phyloP scores from a whole-genome alignment of 441 rosid genomes.

The Viola pubescens region DNA sequence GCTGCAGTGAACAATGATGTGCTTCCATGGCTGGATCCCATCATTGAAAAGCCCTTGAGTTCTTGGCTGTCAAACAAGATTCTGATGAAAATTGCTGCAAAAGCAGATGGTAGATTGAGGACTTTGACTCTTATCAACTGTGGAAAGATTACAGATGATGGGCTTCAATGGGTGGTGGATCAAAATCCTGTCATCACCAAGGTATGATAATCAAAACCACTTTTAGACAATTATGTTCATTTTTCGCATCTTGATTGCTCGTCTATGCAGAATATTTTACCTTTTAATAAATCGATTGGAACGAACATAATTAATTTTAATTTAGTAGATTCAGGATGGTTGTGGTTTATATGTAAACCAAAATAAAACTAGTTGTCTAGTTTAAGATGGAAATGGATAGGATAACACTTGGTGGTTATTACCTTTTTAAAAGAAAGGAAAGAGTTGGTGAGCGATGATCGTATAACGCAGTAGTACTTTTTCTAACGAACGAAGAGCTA shows the following conservation, averaged over 20 bases:
- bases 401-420: conserved; percentile 4
- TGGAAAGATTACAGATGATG: conserved; percentile 52
- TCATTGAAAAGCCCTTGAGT: conserved; percentile 48
- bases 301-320: background rate
- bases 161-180: conserved; percentile 49
- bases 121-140: conserved; percentile 63
- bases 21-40: conserved; percentile 52
- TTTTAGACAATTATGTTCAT: background rate
- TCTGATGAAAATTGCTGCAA: conserved; percentile 48
- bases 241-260: too few relatives aligned
- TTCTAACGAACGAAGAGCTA: too few relatives aligned
- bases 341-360: conserved; percentile 1
- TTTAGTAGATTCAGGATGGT: background rate
- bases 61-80: conserved; percentile 54
- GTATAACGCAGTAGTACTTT: too few relatives aligned
- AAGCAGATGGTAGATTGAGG: conserved; percentile 51
- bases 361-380: conserved; percentile 16
- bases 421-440: background rate
- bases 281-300: background rate
- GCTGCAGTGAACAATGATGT: conserved; percentile 47
- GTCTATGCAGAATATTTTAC: background rate
- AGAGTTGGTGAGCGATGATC: background rate
- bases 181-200: conserved; percentile 48
- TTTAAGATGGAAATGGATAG: conserved; percentile 30
- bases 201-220: conserved; percentile 29